A percentile compares a stretch with the other conserved stretches of the same genome.
Conservation (phyloP, 345 rosid genomes). For the Rhodamnia rubescens region DNA sequence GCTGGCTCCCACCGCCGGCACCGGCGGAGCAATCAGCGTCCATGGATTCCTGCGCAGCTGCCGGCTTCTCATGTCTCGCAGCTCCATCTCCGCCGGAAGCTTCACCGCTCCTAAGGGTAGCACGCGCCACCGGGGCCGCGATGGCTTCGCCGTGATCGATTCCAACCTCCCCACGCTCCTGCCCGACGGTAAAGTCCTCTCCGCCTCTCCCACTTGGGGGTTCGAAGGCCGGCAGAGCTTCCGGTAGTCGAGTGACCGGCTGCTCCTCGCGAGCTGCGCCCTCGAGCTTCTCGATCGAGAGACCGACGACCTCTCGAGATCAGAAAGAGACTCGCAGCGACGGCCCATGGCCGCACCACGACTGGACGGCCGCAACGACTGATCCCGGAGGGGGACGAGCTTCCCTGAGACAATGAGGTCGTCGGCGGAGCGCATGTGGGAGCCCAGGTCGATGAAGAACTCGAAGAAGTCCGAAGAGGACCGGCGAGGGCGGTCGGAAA, state of each 20-base stretch:
- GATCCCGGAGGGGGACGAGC: constrained; percentile 39
- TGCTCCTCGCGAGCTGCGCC: constrained; percentile 25
- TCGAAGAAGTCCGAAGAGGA: constrained; percentile 1
- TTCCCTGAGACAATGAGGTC: constrained; percentile 59
- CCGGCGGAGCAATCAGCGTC: constrained; percentile 19
- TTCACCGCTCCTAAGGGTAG: constrained; percentile 53
- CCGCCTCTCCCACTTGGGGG: constrained; percentile 4
- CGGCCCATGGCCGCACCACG: not conserved
- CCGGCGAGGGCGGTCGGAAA: not conserved
- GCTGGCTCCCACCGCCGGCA: not conserved
- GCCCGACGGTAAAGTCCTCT: constrained; percentile 10
- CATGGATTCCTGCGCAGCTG: constrained; percentile 46
- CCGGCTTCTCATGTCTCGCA: constrained; percentile 54
- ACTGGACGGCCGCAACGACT: not conserved
- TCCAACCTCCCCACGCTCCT: constrained; percentile 15
- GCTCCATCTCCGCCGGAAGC: constrained; percentile 52
- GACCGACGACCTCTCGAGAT: not conserved
- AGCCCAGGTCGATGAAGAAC: not conserved
- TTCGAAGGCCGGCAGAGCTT: constrained; percentile 16
- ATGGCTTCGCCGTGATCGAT: not conserved
- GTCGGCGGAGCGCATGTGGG: constrained; percentile 57
- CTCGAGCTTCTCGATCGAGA: constrained; percentile 5
- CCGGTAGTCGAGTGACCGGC: constrained; percentile 49
- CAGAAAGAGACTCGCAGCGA: constrained; percentile 50
- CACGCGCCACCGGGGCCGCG: constrained; percentile 51